Evolutionary conservation across 139 green algal species (phyloP).

Genomic region (Tetraselmis striata): DNA sequence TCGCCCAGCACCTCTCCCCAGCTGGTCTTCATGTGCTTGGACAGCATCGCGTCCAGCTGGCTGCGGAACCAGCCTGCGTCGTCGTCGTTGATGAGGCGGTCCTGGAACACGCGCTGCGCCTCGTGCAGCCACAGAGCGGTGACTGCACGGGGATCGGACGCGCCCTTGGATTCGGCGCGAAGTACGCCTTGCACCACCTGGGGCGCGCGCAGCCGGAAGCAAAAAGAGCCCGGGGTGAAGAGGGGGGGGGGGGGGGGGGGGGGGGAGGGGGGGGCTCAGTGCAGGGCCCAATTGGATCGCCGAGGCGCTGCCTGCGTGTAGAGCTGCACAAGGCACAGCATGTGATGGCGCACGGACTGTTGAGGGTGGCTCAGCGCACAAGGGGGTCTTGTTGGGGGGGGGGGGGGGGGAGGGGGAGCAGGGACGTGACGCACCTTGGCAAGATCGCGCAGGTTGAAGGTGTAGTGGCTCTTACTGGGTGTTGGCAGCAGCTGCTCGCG

Average conservation of each 20-base stretch:
- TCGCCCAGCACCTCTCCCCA: constrained; percentile 4
- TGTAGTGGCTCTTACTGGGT: constrained; percentile 66
- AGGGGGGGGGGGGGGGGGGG: too few species aligned
- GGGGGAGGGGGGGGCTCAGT: too few species aligned
- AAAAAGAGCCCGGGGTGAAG: too few species aligned
- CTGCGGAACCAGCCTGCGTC: constrained; percentile 63
- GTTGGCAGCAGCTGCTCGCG: constrained; percentile 61
- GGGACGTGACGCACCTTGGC: constrained; percentile 39
- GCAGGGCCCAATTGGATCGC: too few species aligned
- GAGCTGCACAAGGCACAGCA: too few species aligned
- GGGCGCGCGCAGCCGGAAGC: too few species aligned
- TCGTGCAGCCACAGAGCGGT: constrained; percentile 63
- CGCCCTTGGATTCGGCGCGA: constrained; percentile 43
- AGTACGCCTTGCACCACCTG: constrained; percentile 59
- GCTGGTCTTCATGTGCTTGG: background rate
- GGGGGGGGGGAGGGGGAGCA: too few species aligned
- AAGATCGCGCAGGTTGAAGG: constrained; percentile 73
- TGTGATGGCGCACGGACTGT: too few species aligned
- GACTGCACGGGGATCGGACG: constrained; percentile 2
- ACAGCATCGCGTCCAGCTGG: constrained; percentile 29
- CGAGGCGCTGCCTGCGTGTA: too few species aligned
- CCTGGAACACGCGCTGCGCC: constrained; percentile 58
- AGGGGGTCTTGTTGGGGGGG: too few species aligned
- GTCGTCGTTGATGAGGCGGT: constrained; percentile 65
- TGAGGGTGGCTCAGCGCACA: background rate